Percentiles rank a stretch among this genome's conserved stretches.
Conservation (phyloP, 352 stramenopile genomes). For the Pythium biforme region DNA sequence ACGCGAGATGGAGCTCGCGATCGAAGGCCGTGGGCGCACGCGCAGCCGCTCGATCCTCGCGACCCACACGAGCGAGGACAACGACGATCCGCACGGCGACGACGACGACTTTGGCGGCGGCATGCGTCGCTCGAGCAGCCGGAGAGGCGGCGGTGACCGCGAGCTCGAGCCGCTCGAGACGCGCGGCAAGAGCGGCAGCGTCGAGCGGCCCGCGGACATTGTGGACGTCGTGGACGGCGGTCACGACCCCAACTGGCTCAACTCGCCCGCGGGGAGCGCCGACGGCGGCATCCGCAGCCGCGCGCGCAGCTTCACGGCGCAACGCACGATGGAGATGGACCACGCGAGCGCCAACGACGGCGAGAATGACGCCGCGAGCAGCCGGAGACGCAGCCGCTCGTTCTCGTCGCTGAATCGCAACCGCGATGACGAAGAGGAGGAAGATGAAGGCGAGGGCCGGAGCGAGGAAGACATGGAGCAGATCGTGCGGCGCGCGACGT, state of each 20-base stretch:
- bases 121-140: slow-evolving; percentile 1
- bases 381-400: slow-evolving; percentile 62
- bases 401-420: slow-evolving; percentile 48
- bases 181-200: slow-evolving; percentile 21
- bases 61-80: slow-evolving; percentile 33
- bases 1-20: slow-evolving; percentile 76
- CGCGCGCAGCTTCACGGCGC: slow-evolving; percentile 53
- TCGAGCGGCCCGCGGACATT: slow-evolving; percentile 29
- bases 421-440: slow-evolving; percentile 13
- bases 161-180: background rate
- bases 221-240: slow-evolving; percentile 36
- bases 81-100: slow-evolving; percentile 19
- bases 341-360: slow-evolving; percentile 12
- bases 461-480: slow-evolving; percentile 40
- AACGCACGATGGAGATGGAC: slow-evolving; percentile 35
- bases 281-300: slow-evolving; percentile 28
- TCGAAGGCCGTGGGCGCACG: slow-evolving; percentile 68
- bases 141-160: slow-evolving; percentile 22
- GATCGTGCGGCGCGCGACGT: slow-evolving; percentile 65
- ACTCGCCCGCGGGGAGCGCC: slow-evolving; percentile 19
- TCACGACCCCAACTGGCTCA: slow-evolving; percentile 38
- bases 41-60: slow-evolving; percentile 81
- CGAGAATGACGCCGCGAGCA: slow-evolving; percentile 1
- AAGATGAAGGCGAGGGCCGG: slow-evolving; percentile 12
- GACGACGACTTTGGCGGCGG: background rate